phyloP scores from a whole-genome alignment of 805 yeast species.

The Starmerella potacharoeniae region DNA sequence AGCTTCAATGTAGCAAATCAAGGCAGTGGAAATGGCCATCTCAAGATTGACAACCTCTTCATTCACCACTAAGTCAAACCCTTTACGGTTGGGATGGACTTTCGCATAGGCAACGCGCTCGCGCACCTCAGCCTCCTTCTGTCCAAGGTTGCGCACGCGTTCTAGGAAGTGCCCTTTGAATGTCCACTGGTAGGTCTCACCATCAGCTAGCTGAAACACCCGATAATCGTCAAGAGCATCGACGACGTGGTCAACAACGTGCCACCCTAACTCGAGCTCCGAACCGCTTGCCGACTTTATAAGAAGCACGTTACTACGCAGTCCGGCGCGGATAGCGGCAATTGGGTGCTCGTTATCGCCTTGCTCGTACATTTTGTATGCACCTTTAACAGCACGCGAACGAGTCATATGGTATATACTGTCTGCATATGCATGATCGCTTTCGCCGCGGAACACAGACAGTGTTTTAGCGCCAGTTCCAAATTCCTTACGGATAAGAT shows the following conservation, averaged over 20 bases:
- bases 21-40: conserved; percentile 47
- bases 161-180: conserved; percentile 47
- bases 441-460: conserved; percentile 39
- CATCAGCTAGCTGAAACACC: conserved; percentile 49
- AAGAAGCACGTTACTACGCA: conserved; percentile 46
- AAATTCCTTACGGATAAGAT: conserved; percentile 43
- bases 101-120: conserved; percentile 51
- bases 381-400: conserved; percentile 58
- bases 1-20: conserved; percentile 52
- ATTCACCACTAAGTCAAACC: conserved; percentile 46
- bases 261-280: conserved; percentile 53
- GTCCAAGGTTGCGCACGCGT: conserved; percentile 47
- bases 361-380: conserved; percentile 43
- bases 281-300: conserved; percentile 39
- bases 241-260: conserved; percentile 45
- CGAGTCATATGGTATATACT: conserved; percentile 44
- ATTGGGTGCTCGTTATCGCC: conserved; percentile 46
- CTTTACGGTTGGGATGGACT: conserved; percentile 44
- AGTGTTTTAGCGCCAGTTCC: conserved; percentile 50
- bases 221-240: conserved; percentile 53
- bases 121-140: conserved; percentile 51
- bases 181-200: conserved; percentile 55
- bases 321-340: conserved; percentile 49
- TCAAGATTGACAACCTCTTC: conserved; percentile 46
- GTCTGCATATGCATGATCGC: conserved; percentile 27